A percentile compares a stretch with the other conserved stretches of the same genome.
These are phyloP conservation scores for Fusarium mundagurra DNA, from an alignment of 2,329 filamentous ascomycete genomes.

Conservation along the genomic window DNA sequence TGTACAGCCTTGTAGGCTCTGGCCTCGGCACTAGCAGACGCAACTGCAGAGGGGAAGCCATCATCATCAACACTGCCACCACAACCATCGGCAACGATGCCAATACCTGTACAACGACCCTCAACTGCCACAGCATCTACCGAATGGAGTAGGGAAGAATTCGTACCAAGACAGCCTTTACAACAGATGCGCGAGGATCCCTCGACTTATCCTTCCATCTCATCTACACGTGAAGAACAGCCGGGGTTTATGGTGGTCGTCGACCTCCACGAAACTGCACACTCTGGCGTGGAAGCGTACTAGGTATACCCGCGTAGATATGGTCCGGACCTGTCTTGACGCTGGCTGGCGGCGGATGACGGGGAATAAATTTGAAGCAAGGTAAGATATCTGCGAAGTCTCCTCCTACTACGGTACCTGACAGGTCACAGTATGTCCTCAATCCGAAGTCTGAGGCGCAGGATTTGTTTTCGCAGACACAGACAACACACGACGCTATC, in stretches of 20 bases:
- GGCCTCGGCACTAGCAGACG: conserved; percentile 13
- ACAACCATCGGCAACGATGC: background rate
- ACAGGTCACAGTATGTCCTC: background rate
- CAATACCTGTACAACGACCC: conserved; percentile 13
- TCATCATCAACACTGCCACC: background rate
- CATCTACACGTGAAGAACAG: conserved; percentile 40
- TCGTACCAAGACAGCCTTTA: conserved; percentile 41
- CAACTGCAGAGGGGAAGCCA: conserved; percentile 5
- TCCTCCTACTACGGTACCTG: background rate
- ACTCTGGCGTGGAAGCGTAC: background rate
- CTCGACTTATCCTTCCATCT: conserved; percentile 42
- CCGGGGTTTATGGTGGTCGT: background rate
- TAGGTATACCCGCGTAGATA: background rate
- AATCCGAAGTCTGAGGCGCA: too few relatives aligned
- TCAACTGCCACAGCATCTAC: conserved; percentile 29
- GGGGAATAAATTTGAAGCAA: too few relatives aligned
- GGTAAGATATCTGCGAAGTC: background rate
- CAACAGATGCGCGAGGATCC: conserved; percentile 41
- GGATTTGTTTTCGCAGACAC: too few relatives aligned
- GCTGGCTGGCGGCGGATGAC: too few relatives aligned
- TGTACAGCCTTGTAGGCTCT: background rate
- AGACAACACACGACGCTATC: too few relatives aligned
- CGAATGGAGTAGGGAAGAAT: conserved; percentile 30
- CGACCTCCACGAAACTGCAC: background rate
- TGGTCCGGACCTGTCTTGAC: rapidly evolving